Base-by-base conservation (phyloP, 768 basidiomycete genomes). In the Tulasnella sp. region DNA sequence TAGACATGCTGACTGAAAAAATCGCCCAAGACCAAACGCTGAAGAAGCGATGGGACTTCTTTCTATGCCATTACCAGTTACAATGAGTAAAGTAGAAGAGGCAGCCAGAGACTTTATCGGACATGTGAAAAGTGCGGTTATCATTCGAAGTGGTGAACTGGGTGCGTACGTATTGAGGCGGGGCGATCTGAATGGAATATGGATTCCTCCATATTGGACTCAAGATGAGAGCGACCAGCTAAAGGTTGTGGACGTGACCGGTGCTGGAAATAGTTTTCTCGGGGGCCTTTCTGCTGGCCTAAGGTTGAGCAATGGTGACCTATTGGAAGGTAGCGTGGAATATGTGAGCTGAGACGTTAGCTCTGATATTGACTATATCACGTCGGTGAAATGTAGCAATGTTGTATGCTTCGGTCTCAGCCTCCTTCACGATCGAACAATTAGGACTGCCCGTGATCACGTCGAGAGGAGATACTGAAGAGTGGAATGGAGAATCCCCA, bases 241-340 rank as follows among this genome's bases (percentile, higher is more conserved):
- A n/a, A 76, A 71, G 50, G 69, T 92, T 13, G 73, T 82, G 2
- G 88, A 92, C 63, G 86, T 89, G 22, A 92, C 88, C 56, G 89
- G 90, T 37, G 89, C 87, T n/a, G 90, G 90, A 13, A 93, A 93
- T 63, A 74, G 77, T 53, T 93, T 92, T 64, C 70, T 92, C 20
- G 88, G 88, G 12, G 88, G 88, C 5, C 70, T 91, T 12, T 78
- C 78, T 9, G 88, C 85, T 16, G 88, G 88, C 0, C 62, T 90
- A 45, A 56, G 66, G 16, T 58, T 78, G 45, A 67, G 72, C 37
- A 59, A 71, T 34, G 76, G 74, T 1, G 73, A 88, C 61, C 63
- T 84, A n/a, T 70, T 70, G 43, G 66, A 78, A 71, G 85, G 89
- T 87, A 15, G 37, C 32, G 12, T 9, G 31, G 25, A 20, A 50